phyloP scores from a whole-genome alignment of 805 yeast genomes.

The Lachancea lanzarotensis region DNA sequence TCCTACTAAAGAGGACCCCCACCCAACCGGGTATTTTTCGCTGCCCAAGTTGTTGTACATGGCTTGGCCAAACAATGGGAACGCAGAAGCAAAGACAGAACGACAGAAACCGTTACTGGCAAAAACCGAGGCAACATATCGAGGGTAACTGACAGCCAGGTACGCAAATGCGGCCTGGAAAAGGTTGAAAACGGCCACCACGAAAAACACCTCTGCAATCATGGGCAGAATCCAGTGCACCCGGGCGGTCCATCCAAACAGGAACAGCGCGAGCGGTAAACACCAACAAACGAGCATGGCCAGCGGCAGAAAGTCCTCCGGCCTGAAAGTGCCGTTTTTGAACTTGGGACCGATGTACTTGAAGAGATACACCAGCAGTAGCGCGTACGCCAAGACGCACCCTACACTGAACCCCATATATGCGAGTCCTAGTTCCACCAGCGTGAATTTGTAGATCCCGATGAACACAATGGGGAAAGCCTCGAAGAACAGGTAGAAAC shows the following conservation, averaged over 20 bases:
- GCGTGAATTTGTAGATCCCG: conserved; percentile 41
- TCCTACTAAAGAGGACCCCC: conserved; percentile 50
- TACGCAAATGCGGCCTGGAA: conserved; percentile 51
- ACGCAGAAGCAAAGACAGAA: conserved; percentile 47
- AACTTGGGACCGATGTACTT: conserved; percentile 26
- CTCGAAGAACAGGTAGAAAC: conserved; percentile 52
- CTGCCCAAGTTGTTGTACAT: conserved; percentile 49
- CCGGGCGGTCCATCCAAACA: conserved; percentile 47
- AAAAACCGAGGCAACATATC: conserved; percentile 50
- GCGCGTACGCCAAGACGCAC: conserved; percentile 33
- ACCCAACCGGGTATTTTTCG: conserved; percentile 49
- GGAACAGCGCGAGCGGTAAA: conserved; percentile 40
- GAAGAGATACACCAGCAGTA: conserved; percentile 24
- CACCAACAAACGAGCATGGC: conserved; percentile 37
- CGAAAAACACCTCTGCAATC: conserved; percentile 38
- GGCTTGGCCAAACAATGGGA: conserved; percentile 58
- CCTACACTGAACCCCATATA: conserved; percentile 47
- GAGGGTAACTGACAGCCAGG: conserved; percentile 42
- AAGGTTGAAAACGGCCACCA: conserved; percentile 36
- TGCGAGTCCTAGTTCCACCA: conserved; percentile 43
- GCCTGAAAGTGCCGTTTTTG: conserved; percentile 27
- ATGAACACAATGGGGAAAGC: conserved; percentile 52
- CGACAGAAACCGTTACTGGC: conserved; percentile 52
- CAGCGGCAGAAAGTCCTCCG: conserved; percentile 39
- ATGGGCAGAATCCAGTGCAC: conserved; percentile 48